Conservation (phyloP, 257 asterid species). For the Lavandula angustifolia region DNA sequence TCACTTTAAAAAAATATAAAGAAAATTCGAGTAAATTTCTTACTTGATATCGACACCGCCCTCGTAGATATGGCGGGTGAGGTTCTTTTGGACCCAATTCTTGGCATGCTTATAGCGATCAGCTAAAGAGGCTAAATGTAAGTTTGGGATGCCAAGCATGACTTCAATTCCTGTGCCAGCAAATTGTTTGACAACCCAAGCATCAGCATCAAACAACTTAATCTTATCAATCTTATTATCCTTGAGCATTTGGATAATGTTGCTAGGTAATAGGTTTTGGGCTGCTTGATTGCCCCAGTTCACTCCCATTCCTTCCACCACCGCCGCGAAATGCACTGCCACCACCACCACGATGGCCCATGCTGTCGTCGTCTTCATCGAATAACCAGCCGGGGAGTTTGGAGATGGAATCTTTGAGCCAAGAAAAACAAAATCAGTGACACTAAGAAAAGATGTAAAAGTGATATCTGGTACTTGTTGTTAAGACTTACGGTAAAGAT, state of each 20-base stretch:
- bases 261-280: conserved; percentile 44
- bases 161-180: conserved; percentile 74
- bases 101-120: conserved; percentile 50
- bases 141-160: conserved; percentile 82
- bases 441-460: too few relatives aligned
- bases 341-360: neutral
- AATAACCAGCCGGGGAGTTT: too few relatives aligned
- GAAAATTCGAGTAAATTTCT: neutral
- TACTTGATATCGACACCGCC: conserved; percentile 74
- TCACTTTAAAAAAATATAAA: too few relatives aligned
- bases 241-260: conserved; percentile 53
- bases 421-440: too few relatives aligned
- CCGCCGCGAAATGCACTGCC: conserved; percentile 2
- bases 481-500: too few relatives aligned
- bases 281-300: conserved; percentile 86
- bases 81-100: conserved; percentile 64
- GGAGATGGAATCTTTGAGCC: too few relatives aligned
- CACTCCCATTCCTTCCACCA: conserved; percentile 55
- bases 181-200: conserved; percentile 52
- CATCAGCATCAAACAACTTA: conserved; percentile 70
- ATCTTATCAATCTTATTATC: conserved; percentile 60
- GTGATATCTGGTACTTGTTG: too few relatives aligned
- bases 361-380: neutral
- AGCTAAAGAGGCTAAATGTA: conserved; percentile 46
- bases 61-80: conserved; percentile 49